Evolutionary conservation across 768 basidiomycete genomes (phyloP), one percentile per base, ranked within the genome.

Genomic region (Lentinula boryana): DNA sequence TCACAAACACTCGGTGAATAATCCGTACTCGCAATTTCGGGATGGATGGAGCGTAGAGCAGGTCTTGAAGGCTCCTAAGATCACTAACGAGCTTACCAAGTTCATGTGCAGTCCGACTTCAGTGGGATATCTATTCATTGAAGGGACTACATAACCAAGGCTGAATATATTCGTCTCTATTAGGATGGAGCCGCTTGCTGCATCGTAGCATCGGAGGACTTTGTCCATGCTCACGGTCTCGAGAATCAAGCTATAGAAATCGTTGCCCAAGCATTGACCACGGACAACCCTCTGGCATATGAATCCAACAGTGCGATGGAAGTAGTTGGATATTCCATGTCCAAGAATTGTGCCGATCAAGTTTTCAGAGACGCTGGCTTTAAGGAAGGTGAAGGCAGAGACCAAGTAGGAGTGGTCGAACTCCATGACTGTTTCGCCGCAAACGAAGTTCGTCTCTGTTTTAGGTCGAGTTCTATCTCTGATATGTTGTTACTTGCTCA

Each of bases 221-320:
- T 93, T 65, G 89, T 94, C 6, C 86, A 83, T 53, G 69, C 74
- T 0, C 85, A 91, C 65, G 74, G 77, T 12, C 83, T 93, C 8
- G 87, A 93, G 72, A 94, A 92, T 68, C 92, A 94, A 68, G 90
- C 91, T 15, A 91, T 93, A 63, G 92, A 94, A 68, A 85, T 95
- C 51, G 84, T 89, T 21, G 81, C 85, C 0, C 81, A 83, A 63
- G 80, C 78, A 2, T 74, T 93, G 38, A 74, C 78, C 40, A 94
- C 91, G 0, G 93, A 93, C 67, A 76, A 79, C 12, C 76, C 83
- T 1, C 70, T 71, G 13, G 81, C 90, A 2, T 91, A 89, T 63
- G 85, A 89, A 65, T 80, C 81, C 58, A 73, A 72, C 32, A 88
- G 85, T 64, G 80, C 88, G 1, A 93, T 95, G 84, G 87, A 93